Evolutionary conservation across 2,329 filamentous ascomycete species (phyloP).

Genomic region (Cercospora sesami): DNA sequence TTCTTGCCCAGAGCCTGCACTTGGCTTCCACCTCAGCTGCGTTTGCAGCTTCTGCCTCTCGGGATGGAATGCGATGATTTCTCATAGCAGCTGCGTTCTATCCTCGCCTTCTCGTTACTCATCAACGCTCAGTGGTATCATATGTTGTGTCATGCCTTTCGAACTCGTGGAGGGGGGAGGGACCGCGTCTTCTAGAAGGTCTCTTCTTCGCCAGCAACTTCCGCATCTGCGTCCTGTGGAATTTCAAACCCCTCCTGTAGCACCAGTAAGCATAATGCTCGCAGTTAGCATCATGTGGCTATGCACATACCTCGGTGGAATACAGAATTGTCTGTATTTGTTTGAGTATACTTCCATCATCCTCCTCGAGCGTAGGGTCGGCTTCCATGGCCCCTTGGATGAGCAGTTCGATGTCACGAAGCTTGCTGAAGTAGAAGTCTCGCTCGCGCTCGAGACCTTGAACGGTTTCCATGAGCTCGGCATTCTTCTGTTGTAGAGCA

Average conservation of each 20-base stretch:
- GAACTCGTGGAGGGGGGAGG: constrained; percentile 5
- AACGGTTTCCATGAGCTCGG: constrained; percentile 92
- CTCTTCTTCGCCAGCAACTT: constrained; percentile 67
- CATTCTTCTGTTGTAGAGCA: constrained; percentile 80
- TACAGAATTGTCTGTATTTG: constrained; percentile 96
- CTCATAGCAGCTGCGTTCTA: constrained; percentile 8
- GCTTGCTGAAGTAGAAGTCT: constrained; percentile 99
- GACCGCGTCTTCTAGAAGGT: constrained; percentile 58
- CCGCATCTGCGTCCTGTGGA: constrained; percentile 70
- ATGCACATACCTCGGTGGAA: constrained; percentile 73
- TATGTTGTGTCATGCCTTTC: constrained; percentile 12
- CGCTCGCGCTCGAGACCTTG: constrained; percentile 89
- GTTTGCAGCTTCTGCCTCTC: background rate
- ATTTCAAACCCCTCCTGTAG: constrained; percentile 71
- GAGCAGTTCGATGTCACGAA: constrained; percentile 92
- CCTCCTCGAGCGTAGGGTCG: constrained; percentile 89
- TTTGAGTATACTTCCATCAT: constrained; percentile 88
- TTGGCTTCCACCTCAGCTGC: background rate
- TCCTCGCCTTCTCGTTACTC: constrained; percentile 14
- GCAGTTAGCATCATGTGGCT: background rate
- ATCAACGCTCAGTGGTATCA: constrained; percentile 17
- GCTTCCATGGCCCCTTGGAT: constrained; percentile 91
- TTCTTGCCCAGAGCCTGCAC: background rate
- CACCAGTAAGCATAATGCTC: constrained; percentile 9
- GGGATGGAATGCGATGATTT: background rate